Evolutionary conservation across 2,329 filamentous ascomycete genomes (phyloP).

Genomic region (Thielaviopsis punctulata): DNA sequence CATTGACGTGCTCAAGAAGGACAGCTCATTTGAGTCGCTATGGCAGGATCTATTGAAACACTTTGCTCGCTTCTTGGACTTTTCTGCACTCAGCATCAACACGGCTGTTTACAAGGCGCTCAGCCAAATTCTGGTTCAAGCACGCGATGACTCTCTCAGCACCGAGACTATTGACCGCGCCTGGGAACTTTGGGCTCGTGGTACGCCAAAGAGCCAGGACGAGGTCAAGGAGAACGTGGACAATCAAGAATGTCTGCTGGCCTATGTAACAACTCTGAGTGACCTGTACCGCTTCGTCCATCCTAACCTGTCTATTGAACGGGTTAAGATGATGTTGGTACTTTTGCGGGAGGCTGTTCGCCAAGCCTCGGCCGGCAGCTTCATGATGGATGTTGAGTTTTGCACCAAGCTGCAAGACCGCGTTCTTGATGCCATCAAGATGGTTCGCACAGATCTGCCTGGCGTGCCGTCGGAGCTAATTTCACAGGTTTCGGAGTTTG

Average conservation of each 20-base stretch:
- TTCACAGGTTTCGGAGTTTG: conserved; percentile 50
- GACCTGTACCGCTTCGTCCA: conserved; percentile 66
- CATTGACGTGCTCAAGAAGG: conserved; percentile 50
- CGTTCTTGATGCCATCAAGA: conserved; percentile 49
- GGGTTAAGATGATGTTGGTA: conserved; percentile 49
- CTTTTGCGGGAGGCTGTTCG: conserved; percentile 57
- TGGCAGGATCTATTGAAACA: conserved; percentile 61
- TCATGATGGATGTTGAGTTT: conserved; percentile 55
- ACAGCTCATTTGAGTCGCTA: conserved; percentile 49
- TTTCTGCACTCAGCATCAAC: conserved; percentile 50
- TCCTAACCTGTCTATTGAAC: conserved; percentile 40
- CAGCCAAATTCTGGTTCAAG: conserved; percentile 41
- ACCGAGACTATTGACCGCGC: conserved; percentile 39
- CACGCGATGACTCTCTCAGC: conserved; percentile 26
- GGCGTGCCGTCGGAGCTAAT: conserved; percentile 54
- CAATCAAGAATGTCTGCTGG: conserved; percentile 68
- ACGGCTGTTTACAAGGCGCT: conserved; percentile 54
- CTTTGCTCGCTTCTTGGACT: conserved; percentile 45
- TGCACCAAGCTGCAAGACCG: conserved; percentile 56
- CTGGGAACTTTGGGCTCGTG: conserved; percentile 54
- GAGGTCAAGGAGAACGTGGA: conserved; percentile 27
- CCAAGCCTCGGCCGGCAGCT: conserved; percentile 48
- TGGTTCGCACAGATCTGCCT: conserved; percentile 47
- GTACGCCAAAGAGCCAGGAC: conserved; percentile 22
- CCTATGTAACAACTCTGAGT: conserved; percentile 62